These are phyloP conservation scores for Plasmodium sp. DNA, from an alignment of 169 alveolate genomes.

Conservation along the genomic window DNA sequence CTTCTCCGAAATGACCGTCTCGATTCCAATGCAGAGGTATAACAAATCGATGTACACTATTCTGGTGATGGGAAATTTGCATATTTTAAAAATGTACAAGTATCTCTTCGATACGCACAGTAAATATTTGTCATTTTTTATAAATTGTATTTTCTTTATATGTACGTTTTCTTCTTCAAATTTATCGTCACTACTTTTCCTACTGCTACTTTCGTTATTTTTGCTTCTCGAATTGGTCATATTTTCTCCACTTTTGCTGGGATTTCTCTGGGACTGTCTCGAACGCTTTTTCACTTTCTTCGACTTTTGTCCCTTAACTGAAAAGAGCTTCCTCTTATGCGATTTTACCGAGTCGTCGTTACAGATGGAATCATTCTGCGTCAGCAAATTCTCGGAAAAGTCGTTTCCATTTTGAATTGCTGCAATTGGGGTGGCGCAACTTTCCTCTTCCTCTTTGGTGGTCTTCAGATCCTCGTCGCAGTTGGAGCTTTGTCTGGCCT, in stretches of 20 bases:
- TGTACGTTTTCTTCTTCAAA: constrained; percentile 43
- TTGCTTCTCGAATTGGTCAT: constrained; percentile 3
- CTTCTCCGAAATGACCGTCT: constrained; percentile 41
- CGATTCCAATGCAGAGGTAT: constrained; percentile 57
- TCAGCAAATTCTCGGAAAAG: neutral
- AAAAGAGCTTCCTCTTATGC: constrained; percentile 11
- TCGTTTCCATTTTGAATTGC: neutral
- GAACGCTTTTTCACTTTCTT: constrained; percentile 38
- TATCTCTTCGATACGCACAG: constrained; percentile 58
- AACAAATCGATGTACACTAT: constrained; percentile 50
- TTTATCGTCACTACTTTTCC: constrained; percentile 14
- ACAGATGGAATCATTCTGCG: neutral
- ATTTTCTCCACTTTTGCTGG: constrained; percentile 3
- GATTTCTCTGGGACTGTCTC: neutral
- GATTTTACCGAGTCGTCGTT: neutral
- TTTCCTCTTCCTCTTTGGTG: neutral
- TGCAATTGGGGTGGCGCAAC: neutral
- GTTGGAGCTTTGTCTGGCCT: neutral
- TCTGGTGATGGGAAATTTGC: constrained; percentile 24
- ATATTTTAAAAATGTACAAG: constrained; percentile 42
- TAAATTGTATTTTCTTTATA: constrained; percentile 59
- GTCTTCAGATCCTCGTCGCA: constrained; percentile 2
- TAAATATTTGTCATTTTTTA: constrained; percentile 47
- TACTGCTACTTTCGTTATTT: constrained; percentile 29
- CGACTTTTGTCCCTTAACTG: constrained; percentile 8